phyloP scores from a whole-genome alignment of 768 basidiomycete genomes.

The Xerocomellus dryophilus region DNA sequence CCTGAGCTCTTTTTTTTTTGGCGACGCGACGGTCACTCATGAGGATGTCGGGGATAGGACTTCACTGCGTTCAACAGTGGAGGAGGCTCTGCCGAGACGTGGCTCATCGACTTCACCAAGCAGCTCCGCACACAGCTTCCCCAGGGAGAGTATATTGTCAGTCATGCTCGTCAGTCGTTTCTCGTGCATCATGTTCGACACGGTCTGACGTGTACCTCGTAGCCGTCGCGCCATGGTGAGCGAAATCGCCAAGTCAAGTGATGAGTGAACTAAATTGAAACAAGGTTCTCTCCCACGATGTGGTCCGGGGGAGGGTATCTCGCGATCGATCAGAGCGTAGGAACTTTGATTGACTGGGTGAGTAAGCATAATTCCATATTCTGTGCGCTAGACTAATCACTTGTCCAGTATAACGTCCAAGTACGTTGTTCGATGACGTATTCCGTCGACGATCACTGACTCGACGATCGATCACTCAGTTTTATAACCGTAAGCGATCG shows the following conservation, averaged over 20 bases:
- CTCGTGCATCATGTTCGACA: background rate
- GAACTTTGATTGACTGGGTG: slow-evolving; percentile 46
- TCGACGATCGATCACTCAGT: slow-evolving; percentile 8
- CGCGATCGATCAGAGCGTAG: slow-evolving; percentile 36
- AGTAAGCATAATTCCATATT: background rate
- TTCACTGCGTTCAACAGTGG: slow-evolving; percentile 33
- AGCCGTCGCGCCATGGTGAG: slow-evolving; percentile 27
- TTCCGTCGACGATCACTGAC: slow-evolving; percentile 2
- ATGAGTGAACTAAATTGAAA: background rate
- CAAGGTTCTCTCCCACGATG: slow-evolving; percentile 20
- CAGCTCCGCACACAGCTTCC: slow-evolving; percentile 35
- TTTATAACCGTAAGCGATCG: slow-evolving; percentile 28
- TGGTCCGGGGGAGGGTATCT: slow-evolving; percentile 38
- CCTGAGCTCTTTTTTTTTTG: background rate
- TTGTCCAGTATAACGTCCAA: slow-evolving; percentile 37
- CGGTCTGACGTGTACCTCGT: background rate
- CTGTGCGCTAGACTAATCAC: background rate
- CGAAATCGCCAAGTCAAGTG: background rate
- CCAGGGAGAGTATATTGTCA: slow-evolving; percentile 32
- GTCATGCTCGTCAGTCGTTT: slow-evolving; percentile 35
- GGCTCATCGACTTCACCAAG: slow-evolving; percentile 34
- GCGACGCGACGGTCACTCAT: background rate
- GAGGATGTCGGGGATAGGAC: slow-evolving; percentile 21
- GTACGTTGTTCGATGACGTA: slow-evolving; percentile 19
- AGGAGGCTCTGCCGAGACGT: slow-evolving; percentile 39